Evolutionary conservation across 2,329 filamentous ascomycete species (phyloP).

Genomic region (Penicillium oxalicum): DNA sequence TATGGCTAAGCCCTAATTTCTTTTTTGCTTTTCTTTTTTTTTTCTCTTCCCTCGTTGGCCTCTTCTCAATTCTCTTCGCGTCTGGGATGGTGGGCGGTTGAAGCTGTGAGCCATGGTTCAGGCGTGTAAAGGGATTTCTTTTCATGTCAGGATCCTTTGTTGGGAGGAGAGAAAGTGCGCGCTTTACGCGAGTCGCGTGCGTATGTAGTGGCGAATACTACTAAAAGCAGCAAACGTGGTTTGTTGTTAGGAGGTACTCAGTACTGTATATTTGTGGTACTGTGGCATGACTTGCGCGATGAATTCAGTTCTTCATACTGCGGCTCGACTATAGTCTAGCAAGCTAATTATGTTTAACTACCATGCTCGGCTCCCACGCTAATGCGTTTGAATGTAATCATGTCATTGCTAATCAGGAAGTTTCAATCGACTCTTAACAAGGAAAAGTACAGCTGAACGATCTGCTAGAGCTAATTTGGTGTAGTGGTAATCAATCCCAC

Average conservation of each 20-base stretch:
- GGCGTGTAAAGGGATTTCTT: conserved; percentile 6
- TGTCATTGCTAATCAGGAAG: no score
- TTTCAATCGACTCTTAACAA: no score
- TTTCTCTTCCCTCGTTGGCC: not conserved
- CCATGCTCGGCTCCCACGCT: no score
- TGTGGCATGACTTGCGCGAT: no score
- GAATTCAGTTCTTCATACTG: no score
- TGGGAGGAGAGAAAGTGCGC: conserved; percentile 5
- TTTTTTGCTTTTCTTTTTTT: not conserved
- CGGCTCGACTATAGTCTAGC: no score
- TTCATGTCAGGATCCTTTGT: conserved; percentile 2
- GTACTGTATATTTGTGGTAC: not conserved
- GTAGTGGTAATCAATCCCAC: not conserved
- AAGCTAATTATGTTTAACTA: no score
- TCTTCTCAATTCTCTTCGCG: no score
- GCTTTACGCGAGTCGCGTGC: not conserved
- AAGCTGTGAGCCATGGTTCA: conserved; percentile 16
- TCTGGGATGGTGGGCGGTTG: conserved; percentile 1
- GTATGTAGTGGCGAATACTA: not conserved
- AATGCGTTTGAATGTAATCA: no score
- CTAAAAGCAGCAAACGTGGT: not conserved
- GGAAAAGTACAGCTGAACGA: no score
- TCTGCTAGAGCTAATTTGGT: no score
- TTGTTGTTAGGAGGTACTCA: not conserved
- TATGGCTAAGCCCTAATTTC: not conserved